A percentile compares a stretch with the other conserved stretches of the same genome.
Conservation (phyloP, 2,329 filamentous ascomycete species). For the Fusarium nurragi region DNA sequence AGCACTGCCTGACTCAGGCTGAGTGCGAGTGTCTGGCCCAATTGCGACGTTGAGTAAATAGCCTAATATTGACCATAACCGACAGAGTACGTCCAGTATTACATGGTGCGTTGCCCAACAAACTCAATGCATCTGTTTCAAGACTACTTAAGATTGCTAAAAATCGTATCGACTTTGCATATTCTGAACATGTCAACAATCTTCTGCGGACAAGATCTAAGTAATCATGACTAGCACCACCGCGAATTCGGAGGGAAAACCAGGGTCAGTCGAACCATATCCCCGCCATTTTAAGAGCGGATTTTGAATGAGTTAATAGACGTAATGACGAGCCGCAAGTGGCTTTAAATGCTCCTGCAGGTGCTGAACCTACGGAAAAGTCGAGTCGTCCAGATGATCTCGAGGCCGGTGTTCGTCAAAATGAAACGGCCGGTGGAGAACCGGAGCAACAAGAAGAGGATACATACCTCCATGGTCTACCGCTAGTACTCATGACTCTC, state of each 20-base stretch:
- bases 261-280: background rate
- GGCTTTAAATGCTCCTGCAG: accelerated
- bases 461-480: conserved; percentile 24
- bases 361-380: background rate
- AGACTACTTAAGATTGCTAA: background rate
- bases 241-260: background rate
- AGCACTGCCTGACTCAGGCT: background rate
- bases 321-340: accelerated
- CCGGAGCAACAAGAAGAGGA: background rate
- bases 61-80: background rate
- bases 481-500: conserved; percentile 24
- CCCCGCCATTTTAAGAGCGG: accelerated
- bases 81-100: background rate
- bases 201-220: accelerated
- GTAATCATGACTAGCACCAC: background rate
- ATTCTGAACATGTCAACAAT: no score
- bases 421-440: background rate
- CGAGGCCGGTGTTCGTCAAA: background rate
- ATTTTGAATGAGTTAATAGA: background rate
- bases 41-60: background rate
- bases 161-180: accelerated
- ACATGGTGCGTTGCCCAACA: background rate
- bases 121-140: background rate
- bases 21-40: background rate
- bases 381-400: accelerated